Conservation (phyloP, 345 rosid genomes). For the Balakata baccata region DNA sequence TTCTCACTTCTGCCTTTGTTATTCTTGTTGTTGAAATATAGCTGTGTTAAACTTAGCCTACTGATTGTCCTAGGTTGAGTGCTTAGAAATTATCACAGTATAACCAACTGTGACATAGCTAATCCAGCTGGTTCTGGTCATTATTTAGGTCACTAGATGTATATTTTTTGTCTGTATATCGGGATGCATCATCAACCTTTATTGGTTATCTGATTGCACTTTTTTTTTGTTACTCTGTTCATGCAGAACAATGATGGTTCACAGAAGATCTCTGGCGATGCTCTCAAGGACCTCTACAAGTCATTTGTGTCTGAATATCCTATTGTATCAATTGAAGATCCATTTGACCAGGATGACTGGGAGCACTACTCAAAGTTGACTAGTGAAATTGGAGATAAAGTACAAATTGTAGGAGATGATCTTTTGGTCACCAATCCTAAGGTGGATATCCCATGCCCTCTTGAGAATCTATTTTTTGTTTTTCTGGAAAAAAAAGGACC, state of each 20-base stretch:
- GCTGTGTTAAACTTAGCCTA: too few relatives aligned
- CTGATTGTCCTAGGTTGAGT: not conserved
- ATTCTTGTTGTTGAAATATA: not conserved
- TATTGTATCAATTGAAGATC: constrained; percentile 66
- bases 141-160: not conserved
- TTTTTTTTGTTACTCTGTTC: not conserved
- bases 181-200: not conserved
- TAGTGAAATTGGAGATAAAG: constrained; percentile 51
- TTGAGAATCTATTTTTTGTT: not conserved
- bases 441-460: constrained; percentile 23
- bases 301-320: constrained; percentile 56
- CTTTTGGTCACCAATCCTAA: constrained; percentile 69
- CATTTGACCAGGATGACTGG: constrained; percentile 78
- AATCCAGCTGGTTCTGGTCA: not conserved
- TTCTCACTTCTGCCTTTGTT: not conserved
- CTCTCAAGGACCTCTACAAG: constrained; percentile 58
- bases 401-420: constrained; percentile 72
- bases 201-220: not conserved
- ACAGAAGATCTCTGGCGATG: constrained; percentile 57
- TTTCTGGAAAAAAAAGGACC: too few relatives aligned
- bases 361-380: constrained; percentile 55
- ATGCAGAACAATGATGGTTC: constrained; percentile 62
- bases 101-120: not conserved
- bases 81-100: not conserved
- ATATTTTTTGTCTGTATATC: too few relatives aligned